Conservation (phyloP, 2,329 filamentous ascomycete species). For the Orbilia javanica region DNA sequence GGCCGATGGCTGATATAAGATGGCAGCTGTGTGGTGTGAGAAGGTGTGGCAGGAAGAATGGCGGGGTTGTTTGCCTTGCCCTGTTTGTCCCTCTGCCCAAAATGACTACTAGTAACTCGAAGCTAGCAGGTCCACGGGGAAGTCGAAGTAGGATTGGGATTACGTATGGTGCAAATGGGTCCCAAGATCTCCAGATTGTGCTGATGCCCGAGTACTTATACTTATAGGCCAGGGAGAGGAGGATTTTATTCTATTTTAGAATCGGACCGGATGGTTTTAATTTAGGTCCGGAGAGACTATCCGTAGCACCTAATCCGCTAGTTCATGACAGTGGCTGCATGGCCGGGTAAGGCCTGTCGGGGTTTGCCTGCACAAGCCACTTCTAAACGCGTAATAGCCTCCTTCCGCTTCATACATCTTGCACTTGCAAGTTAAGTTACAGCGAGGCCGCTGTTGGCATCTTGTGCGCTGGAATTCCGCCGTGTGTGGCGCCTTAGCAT, state of each 20-base stretch:
- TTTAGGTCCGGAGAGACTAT: background rate
- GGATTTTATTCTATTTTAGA: background rate
- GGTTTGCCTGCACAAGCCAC: slow-evolving; percentile 43
- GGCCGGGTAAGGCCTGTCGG: slow-evolving; percentile 19
- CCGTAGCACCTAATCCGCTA: slow-evolving; percentile 4
- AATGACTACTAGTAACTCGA: slow-evolving; percentile 16
- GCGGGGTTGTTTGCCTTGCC: slow-evolving; percentile 50
- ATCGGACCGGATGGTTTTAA: slow-evolving; percentile 4
- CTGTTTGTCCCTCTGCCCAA: slow-evolving; percentile 36
- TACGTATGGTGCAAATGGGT: slow-evolving; percentile 4
- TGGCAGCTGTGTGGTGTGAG: slow-evolving; percentile 21
- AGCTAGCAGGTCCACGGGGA: background rate
- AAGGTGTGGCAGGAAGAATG: slow-evolving; percentile 55
- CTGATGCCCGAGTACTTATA: background rate
- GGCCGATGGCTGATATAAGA: slow-evolving; percentile 39
- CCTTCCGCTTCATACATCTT: background rate
- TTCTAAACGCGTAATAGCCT: slow-evolving; percentile 46
- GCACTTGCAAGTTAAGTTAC: background rate
- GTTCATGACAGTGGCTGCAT: background rate
- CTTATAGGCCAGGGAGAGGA: background rate
- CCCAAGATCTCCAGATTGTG: background rate
- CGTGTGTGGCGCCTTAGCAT: slow-evolving; percentile 24
- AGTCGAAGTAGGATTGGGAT: too few species aligned
- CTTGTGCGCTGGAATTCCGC: background rate
- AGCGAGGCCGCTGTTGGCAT: background rate